These are phyloP conservation scores for Russula brevipes DNA, from an alignment of 768 basidiomycete genomes.

Conservation along the genomic window DNA sequence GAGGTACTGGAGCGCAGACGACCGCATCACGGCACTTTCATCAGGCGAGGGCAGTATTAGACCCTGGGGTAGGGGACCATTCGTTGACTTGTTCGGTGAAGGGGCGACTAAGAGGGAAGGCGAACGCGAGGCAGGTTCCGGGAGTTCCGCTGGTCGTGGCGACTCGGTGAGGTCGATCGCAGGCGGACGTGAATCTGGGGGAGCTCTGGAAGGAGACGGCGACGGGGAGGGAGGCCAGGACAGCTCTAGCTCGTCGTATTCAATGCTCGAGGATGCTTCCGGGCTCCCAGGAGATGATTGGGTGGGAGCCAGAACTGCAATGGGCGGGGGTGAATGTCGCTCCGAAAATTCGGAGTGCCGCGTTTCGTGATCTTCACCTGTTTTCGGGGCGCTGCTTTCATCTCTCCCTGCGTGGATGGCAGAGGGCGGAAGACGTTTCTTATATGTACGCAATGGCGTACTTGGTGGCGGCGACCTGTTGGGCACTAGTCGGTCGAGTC, in stretches of 20 bases:
- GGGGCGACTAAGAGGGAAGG: not conserved
- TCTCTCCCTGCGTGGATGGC: not conserved
- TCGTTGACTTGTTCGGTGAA: no score
- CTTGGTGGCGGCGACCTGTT: not conserved
- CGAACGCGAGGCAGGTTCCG: not conserved
- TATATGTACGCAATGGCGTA: conserved; percentile 11
- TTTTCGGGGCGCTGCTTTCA: not conserved
- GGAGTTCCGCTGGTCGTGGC: not conserved
- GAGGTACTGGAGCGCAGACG: conserved; percentile 9
- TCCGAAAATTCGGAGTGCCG: not conserved
- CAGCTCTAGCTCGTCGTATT: conserved; percentile 14
- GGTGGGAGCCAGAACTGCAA: not conserved
- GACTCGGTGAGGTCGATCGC: not conserved
- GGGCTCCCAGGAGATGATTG: not conserved
- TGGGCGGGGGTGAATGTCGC: conserved; percentile 3
- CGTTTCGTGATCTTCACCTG: not conserved
- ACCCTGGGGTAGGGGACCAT: no score
- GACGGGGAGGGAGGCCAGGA: conserved; percentile 10
- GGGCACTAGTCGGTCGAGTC: not conserved
- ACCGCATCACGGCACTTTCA: not conserved
- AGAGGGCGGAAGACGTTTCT: conserved; percentile 2
- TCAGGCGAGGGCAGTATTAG: not conserved
- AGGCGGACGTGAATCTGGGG: not conserved
- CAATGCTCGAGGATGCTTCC: not conserved
- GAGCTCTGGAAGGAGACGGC: not conserved